phyloP scores from a whole-genome alignment of 208 protist species.

The Angomonas desouzai region DNA sequence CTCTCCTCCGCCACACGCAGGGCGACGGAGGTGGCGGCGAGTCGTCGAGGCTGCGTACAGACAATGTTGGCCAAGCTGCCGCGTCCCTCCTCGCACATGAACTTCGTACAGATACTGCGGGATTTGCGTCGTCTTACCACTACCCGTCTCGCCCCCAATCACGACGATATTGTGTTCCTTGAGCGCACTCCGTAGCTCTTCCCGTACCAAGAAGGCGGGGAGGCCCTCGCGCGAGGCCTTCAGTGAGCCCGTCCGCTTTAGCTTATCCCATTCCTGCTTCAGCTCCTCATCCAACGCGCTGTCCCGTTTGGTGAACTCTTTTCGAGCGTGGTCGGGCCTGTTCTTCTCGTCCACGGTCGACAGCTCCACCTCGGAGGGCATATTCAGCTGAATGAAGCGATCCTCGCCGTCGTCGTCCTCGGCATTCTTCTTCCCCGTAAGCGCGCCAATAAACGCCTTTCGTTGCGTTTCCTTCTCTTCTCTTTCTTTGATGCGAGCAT shows the following conservation, averaged over 20 bases:
- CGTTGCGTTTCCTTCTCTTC: conserved; percentile 45
- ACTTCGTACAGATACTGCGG: conserved; percentile 96
- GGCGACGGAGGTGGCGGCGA: conserved; percentile 93
- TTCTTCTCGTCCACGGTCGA: conserved; percentile 44
- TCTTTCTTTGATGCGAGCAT: conserved; percentile 24
- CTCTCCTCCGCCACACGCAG: conserved; percentile 91
- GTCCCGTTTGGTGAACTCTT: conserved; percentile 47
- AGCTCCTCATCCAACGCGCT: conserved; percentile 32
- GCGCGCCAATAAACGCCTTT: conserved; percentile 58
- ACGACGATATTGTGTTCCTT: conserved; percentile 88
- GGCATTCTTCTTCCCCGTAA: conserved; percentile 32
- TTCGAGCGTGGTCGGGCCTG: conserved; percentile 26
- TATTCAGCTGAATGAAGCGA: conserved; percentile 37
- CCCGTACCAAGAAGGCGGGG: conserved; percentile 68
- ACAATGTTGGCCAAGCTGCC: conserved; percentile 89
- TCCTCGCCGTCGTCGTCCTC: conserved; percentile 48
- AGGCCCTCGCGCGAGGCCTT: conserved; percentile 44
- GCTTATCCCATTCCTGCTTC: conserved; percentile 49
- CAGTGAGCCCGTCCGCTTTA: conserved; percentile 47
- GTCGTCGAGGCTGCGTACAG: conserved; percentile 92
- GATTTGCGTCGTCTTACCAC: conserved; percentile 98
- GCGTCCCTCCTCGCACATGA: conserved; percentile 80
- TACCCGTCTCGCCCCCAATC: conserved; percentile 96
- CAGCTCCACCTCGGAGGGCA: conserved; percentile 68
- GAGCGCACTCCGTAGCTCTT: conserved; percentile 57